phyloP scores from a whole-genome alignment of 495 filamentous ascomycete species.

The Neurospora terricola region DNA sequence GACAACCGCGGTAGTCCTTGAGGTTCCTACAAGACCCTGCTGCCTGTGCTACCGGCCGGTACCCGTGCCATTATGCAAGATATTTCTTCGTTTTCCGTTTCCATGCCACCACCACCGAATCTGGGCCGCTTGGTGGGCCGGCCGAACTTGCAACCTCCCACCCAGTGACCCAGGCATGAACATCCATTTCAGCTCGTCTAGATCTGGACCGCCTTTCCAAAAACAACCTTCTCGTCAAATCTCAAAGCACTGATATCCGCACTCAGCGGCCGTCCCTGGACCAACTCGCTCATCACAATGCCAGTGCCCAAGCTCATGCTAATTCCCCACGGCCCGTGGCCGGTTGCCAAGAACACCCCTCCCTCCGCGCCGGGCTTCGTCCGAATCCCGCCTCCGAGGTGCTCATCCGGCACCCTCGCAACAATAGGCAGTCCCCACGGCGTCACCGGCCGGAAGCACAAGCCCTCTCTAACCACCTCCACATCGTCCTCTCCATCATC shows the following conservation, averaged over 20 bases:
- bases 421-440: slow-evolving; percentile 53
- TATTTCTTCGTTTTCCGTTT: not conserved
- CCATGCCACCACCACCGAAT: not conserved
- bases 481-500: slow-evolving; percentile 38
- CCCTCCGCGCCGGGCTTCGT: slow-evolving; percentile 38
- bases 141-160: not conserved
- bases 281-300: slow-evolving; percentile 53
- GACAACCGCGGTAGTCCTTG: not conserved
- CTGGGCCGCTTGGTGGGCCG: not conserved
- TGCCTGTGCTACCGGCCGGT: not conserved
- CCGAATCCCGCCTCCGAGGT: slow-evolving; percentile 37
- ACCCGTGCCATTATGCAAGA: not conserved
- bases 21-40: not conserved
- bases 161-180: not conserved
- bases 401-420: slow-evolving; percentile 39
- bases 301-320: slow-evolving; percentile 54
- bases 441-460: slow-evolving; percentile 68
- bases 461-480: slow-evolving; percentile 50
- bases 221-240: slow-evolving; percentile 1
- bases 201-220: not conserved
- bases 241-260: slow-evolving; percentile 34
- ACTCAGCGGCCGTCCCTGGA: slow-evolving; percentile 37
- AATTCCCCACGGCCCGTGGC: slow-evolving; percentile 70
- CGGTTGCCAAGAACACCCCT: slow-evolving; percentile 61
- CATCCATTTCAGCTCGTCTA: not conserved